phyloP scores from a whole-genome alignment of 2,329 filamentous ascomycete genomes.

The Neophaeococcomyces mojaviensis region DNA sequence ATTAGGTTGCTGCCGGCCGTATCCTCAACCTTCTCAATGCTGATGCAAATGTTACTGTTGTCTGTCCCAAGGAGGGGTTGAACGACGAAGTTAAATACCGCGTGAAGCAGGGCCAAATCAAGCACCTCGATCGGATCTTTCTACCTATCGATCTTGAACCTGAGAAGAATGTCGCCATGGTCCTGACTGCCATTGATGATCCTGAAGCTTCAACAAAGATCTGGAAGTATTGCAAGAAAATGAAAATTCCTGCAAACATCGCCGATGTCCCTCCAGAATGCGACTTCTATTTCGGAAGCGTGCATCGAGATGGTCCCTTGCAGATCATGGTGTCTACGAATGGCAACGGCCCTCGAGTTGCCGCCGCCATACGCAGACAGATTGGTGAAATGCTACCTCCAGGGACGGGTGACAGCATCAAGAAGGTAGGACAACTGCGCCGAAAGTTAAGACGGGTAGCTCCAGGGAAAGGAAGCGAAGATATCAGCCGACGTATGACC shows the following conservation, averaged over 20 bases:
- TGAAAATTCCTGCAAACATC: conserved; percentile 81
- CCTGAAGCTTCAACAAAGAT: conserved; percentile 81
- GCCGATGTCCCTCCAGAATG: conserved; percentile 95
- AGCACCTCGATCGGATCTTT: conserved; percentile 76
- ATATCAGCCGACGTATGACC: conserved; percentile 27
- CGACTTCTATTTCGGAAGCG: conserved; percentile 96
- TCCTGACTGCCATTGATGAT: conserved; percentile 88
- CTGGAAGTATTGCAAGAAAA: conserved; percentile 87
- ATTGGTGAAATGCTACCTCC: conserved; percentile 70
- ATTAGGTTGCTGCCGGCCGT: conserved; percentile 84
- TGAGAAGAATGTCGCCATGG: conserved; percentile 61
- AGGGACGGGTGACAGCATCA: conserved; percentile 77
- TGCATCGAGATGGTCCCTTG: conserved; percentile 87
- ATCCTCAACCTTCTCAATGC: conserved; percentile 93
- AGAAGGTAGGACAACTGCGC: conserved; percentile 72
- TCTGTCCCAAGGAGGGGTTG: conserved; percentile 70
- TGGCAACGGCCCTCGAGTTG: conserved; percentile 86
- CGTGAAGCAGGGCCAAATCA: conserved; percentile 65
- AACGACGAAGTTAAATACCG: conserved; percentile 84
- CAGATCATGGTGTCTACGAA: conserved; percentile 99
- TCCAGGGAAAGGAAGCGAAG: conserved; percentile 40
- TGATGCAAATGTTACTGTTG: conserved; percentile 80
- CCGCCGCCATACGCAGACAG: conserved; percentile 73
- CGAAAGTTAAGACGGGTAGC: conserved; percentile 71
- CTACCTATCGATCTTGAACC: conserved; percentile 76